Base-by-base conservation (phyloP, 1,284 basidiomycete species). In the Ganoderma boninense region DNA sequence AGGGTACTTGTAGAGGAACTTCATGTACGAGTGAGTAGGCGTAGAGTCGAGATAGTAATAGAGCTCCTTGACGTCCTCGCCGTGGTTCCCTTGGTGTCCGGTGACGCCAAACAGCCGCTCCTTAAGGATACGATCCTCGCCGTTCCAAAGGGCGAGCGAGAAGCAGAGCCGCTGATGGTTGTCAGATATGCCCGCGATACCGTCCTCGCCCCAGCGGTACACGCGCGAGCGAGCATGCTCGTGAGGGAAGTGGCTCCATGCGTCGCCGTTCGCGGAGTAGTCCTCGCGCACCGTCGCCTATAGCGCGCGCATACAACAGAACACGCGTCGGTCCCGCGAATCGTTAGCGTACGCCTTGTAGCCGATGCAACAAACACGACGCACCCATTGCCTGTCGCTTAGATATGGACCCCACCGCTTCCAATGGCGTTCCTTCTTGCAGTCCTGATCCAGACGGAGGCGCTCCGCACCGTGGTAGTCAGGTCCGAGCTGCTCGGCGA, bases 11-110 rank as follows among this genome's bases (percentile, higher is more conserved):
- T 98, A 98, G 70, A 98, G 85, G 83, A 94, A 97, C 83, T 99
- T 99, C 97, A 99, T 99, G 88, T 99, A 99, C 42, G 96, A 97
- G 81, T 99, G 97, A 0, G 97, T 98, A 26, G 97, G 97, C 0
- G 97, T 98, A 65, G 95, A 98, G 83, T 99, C 97, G 75, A 99
- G 90, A 82, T 99, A 99, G 81, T 97, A 99, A 83, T 99, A 99
- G 40, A 99, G 85, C 80, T 99, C 97, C 84, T 99, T 99, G 84
- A 97, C 96, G 80, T 99, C 97, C 83, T 99, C 97, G 74, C 97
- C 97, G 82, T 99, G 97, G 81, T 99, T 99, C 56, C 97, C 96
- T 84, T 99, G 94, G 80, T 97, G 95, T 26, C 97, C 96, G 60
- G 97, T 98, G 66, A 98, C 92, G 74, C 97, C 93, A 79, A 97